Evolutionary conservation across 73 alveolate species (phyloP).

Genomic region (Tetrahymena malaccensis): DNA sequence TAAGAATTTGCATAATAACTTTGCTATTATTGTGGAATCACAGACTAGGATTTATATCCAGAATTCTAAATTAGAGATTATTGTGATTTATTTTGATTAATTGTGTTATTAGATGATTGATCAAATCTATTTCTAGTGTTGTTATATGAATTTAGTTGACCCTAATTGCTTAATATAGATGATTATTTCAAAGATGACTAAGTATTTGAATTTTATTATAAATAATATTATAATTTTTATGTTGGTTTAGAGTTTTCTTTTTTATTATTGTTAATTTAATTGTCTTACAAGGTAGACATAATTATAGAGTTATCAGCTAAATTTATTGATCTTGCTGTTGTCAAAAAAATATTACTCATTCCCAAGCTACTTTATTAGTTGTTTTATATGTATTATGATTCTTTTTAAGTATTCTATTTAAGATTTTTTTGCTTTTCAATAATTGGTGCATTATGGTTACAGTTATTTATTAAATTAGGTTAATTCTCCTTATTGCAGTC

Average conservation of each 20-base stretch:
- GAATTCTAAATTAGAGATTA: background rate
- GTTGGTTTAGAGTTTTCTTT: background rate
- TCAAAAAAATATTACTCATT: background rate
- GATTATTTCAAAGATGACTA: background rate
- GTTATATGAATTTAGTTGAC: background rate
- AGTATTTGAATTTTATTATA: background rate
- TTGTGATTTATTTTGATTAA: background rate
- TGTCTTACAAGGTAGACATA: background rate
- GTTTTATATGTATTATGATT: background rate
- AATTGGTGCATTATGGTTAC: background rate
- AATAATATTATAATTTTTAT: background rate
- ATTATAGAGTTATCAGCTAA: background rate
- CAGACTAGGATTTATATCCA: background rate
- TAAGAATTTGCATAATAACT: background rate
- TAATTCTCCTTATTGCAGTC: background rate
- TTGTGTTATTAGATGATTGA: background rate
- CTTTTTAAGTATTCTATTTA: background rate
- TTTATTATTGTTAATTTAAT: background rate
- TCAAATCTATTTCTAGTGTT: background rate
- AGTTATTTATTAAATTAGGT: background rate
- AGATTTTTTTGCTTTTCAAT: background rate
- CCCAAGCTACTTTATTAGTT: background rate
- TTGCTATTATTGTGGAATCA: background rate
- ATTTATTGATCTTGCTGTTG: background rate
- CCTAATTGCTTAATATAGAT: background rate